These are phyloP conservation scores for Colletotrichum noveboracense DNA, from an alignment of 2,329 filamentous ascomycete genomes.

Conservation along the genomic window DNA sequence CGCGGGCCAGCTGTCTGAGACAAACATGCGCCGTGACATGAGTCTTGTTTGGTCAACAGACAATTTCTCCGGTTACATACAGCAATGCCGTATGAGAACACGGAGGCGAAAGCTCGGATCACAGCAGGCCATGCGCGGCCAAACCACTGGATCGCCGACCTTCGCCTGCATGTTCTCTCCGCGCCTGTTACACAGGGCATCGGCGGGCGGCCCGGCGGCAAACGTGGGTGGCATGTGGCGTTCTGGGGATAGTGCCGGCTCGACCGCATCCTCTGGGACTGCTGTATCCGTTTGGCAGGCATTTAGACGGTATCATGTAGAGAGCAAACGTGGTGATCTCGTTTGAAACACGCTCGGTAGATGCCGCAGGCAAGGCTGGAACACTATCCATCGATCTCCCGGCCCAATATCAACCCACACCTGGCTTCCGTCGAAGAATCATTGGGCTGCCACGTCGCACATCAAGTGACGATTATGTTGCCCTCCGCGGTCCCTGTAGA, in stretches of 20 bases:
- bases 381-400: background rate
- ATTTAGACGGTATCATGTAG: background rate
- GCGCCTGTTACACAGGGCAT: background rate
- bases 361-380: background rate
- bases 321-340: slow-evolving; percentile 4
- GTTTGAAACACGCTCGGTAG: slow-evolving; percentile 10
- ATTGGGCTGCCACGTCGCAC: background rate
- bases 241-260: background rate
- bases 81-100: background rate
- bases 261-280: background rate
- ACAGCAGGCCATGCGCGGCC: background rate
- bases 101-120: slow-evolving; percentile 3
- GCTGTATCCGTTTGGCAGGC: background rate
- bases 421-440: background rate
- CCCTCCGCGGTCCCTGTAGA: background rate
- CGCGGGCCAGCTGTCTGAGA: slow-evolving; percentile 9
- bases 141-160: slow-evolving; percentile 3
- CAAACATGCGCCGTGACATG: slow-evolving; percentile 6
- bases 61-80: slow-evolving; percentile 19
- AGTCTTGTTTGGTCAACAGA: slow-evolving; percentile 10
- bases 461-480: slow-evolving; percentile 9
- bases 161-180: background rate
- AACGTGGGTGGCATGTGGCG: slow-evolving; percentile 10
- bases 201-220: background rate
- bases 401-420: background rate